These are phyloP conservation scores for Monotropa hypopitys DNA, from an alignment of 179 eudicot species.

Conservation along the genomic window DNA sequence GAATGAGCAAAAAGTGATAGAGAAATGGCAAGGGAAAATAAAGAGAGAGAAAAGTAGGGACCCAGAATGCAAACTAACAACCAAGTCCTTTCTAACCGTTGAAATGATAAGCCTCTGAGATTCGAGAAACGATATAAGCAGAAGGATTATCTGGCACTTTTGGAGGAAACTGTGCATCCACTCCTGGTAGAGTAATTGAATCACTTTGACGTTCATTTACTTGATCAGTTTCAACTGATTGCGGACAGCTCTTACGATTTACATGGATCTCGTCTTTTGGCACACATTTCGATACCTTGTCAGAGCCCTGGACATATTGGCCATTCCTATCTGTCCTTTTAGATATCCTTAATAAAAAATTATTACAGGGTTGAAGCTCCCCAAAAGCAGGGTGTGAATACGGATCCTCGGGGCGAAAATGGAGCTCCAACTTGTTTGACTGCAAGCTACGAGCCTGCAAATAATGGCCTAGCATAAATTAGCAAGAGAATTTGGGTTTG, in stretches of 20 bases:
- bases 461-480: background rate
- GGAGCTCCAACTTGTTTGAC: slow-evolving; percentile 63
- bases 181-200: slow-evolving; percentile 14
- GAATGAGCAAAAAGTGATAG: background rate
- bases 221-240: slow-evolving; percentile 7
- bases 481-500: background rate
- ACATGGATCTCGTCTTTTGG: slow-evolving; percentile 12
- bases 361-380: slow-evolving; percentile 43
- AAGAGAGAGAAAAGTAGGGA: background rate
- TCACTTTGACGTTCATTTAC: slow-evolving; percentile 8
- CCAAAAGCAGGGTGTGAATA: slow-evolving; percentile 81
- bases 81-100: slow-evolving; percentile 37
- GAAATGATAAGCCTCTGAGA: slow-evolving; percentile 64
- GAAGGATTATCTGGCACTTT: slow-evolving; percentile 22
- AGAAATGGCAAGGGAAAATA: background rate
- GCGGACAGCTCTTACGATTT: background rate
- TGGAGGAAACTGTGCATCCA: slow-evolving; percentile 10
- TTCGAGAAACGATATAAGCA: slow-evolving; percentile 67
- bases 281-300: slow-evolving; percentile 10
- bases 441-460: slow-evolving; percentile 54
- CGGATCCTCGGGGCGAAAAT: slow-evolving; percentile 95
- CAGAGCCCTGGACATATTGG: slow-evolving; percentile 12
- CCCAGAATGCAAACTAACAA: background rate
- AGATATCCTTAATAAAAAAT: slow-evolving; percentile 56
- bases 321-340: slow-evolving; percentile 19